A percentile compares a stretch with the other conserved stretches of the same genome.
Conservation (phyloP, 106 monocot genomes). For the Platanthera zijinensis region DNA sequence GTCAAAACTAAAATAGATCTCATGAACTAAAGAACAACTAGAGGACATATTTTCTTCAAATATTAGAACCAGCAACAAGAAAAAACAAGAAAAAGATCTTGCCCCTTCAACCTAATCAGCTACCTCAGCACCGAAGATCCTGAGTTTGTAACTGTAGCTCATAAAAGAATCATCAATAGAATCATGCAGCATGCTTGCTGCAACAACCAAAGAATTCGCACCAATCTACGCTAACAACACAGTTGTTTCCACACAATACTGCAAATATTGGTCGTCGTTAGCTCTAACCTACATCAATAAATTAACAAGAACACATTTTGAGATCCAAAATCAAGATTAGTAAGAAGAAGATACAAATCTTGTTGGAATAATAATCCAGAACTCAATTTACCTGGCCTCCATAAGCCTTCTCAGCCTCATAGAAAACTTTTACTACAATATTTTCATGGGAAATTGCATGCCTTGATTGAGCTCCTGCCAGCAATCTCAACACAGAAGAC, state of each 20-base stretch:
- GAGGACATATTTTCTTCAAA: no score
- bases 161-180: constrained; percentile 85
- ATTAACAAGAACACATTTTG: neutral
- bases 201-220: constrained; percentile 68
- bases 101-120: constrained; percentile 90
- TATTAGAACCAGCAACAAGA: no score
- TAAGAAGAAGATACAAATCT: neutral
- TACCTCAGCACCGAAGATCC: constrained; percentile 57
- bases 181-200: constrained; percentile 91
- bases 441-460: constrained; percentile 80
- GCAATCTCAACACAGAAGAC: constrained; percentile 40
- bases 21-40: no score
- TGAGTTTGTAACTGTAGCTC: constrained; percentile 50
- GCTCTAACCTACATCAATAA: constrained; percentile 48
- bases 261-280: constrained; percentile 78
- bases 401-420: constrained; percentile 81
- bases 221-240: constrained; percentile 65
- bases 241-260: constrained; percentile 93
- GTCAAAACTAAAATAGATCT: no score
- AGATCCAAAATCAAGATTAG: no score
- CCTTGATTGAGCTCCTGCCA: constrained; percentile 54
- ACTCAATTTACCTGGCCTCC: constrained; percentile 58
- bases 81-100: constrained; percentile 7
- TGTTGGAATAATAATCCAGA: neutral
- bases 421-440: constrained; percentile 73